phyloP scores from a whole-genome alignment of 2,329 filamentous ascomycete genomes.

The Colletotrichum sp. region DNA sequence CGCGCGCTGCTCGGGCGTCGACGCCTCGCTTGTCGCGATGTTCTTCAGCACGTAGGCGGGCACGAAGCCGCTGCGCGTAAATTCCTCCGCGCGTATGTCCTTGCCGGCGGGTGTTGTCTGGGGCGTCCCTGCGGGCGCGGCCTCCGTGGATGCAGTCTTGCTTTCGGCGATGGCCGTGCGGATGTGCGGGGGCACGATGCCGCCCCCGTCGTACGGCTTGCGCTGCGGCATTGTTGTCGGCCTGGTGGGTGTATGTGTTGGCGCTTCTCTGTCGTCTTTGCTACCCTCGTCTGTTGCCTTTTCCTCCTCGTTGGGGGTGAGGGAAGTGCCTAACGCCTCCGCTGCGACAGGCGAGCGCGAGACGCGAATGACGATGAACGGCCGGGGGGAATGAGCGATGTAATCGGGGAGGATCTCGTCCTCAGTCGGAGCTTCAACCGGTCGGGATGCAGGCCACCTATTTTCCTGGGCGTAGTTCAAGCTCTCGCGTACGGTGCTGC shows the following conservation, averaged over 20 bases:
- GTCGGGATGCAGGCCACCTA: neutral
- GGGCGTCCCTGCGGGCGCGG: neutral
- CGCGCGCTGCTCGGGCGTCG: neutral
- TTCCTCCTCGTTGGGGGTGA: neutral
- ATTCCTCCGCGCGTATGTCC: neutral
- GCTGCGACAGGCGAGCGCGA: neutral
- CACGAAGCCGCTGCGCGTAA: neutral
- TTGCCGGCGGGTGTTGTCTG: neutral
- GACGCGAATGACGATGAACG: neutral
- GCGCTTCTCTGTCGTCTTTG: neutral
- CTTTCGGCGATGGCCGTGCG: neutral
- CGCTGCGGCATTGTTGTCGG: neutral
- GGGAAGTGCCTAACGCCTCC: neutral
- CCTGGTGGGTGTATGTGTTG: neutral
- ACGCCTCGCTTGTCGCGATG: neutral
- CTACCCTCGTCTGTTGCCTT: neutral
- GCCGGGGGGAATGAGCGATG: neutral
- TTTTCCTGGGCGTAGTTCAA: neutral
- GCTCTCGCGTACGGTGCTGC: rapidly evolving
- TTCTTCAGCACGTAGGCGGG: neutral
- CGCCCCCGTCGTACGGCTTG: neutral
- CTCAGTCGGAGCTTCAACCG: rapidly evolving
- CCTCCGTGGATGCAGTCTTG: neutral
- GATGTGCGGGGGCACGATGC: neutral
- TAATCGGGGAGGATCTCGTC: neutral